These are phyloP conservation scores for Dendrobium chrysotoxum DNA, from an alignment of 106 monocot species.

Conservation along the genomic window DNA sequence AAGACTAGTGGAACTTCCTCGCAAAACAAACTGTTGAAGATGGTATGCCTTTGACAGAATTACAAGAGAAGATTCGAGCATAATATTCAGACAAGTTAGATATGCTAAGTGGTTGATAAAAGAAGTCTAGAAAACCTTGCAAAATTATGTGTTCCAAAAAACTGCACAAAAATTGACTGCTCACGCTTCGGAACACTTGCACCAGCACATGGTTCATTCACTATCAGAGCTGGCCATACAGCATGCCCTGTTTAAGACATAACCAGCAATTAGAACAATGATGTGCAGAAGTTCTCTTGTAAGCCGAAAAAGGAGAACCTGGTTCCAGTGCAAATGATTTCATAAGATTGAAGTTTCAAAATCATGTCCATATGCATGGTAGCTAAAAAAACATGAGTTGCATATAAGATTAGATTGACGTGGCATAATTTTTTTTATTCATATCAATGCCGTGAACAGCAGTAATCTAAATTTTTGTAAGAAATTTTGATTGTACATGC, in stretches of 20 bases:
- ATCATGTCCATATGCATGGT: not conserved
- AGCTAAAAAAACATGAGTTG: not conserved
- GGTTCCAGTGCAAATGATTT: not conserved
- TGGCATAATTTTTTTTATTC: not conserved
- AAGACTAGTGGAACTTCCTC: not conserved
- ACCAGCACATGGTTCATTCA: conserved; percentile 57
- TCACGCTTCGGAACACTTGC: conserved; percentile 45
- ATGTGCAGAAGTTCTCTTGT: not conserved
- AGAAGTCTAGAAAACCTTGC: conserved; percentile 54
- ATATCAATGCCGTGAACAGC: not conserved
- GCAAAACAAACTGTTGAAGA: not conserved
- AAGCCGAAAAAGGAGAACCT: not conserved
- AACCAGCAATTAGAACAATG: not conserved
- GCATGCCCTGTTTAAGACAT: conserved; percentile 69
- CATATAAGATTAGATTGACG: not conserved
- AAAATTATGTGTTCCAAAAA: conserved; percentile 99
- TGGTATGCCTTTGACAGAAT: not conserved
- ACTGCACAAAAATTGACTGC: conserved; percentile 75
- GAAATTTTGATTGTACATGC: not conserved
- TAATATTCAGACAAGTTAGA: not conserved
- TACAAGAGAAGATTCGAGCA: not conserved
- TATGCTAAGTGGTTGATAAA: not conserved
- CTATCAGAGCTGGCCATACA: conserved; percentile 92
- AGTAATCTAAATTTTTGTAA: not conserved
- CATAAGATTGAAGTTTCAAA: not conserved